Percentiles rank a stretch among this genome's conserved stretches.
Conservation (phyloP, 1,139 yeast genomes). For the Pichia kudriavzevii region DNA sequence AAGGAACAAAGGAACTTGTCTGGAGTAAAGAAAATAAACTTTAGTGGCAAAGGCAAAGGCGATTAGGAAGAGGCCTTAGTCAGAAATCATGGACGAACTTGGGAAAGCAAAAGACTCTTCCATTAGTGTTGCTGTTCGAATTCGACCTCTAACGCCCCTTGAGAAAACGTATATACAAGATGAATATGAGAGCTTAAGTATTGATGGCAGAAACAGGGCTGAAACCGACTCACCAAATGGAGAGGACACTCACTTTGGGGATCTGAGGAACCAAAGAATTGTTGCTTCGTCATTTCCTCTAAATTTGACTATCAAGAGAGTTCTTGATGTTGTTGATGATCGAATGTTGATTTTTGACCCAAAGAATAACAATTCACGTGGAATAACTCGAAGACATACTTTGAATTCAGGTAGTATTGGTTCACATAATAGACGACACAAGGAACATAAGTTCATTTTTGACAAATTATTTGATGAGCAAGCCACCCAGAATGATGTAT, state of each 20-base stretch:
- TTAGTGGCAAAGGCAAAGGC: no score
- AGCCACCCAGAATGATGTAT: constrained; percentile 62
- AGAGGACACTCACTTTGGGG: no score
- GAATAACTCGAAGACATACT: constrained; percentile 46
- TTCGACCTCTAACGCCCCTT: constrained; percentile 67
- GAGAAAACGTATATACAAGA: constrained; percentile 38
- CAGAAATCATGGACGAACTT: constrained; percentile 3
- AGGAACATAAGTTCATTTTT: constrained; percentile 78
- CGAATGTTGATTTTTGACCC: constrained; percentile 89
- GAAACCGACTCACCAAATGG: no score
- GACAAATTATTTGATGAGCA: constrained; percentile 67
- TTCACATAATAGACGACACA: constrained; percentile 40
- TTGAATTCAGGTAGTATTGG: constrained; percentile 4
- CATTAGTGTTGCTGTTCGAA: constrained; percentile 72
- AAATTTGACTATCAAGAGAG: constrained; percentile 42
- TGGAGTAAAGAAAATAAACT: no score
- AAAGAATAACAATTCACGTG: constrained; percentile 34
- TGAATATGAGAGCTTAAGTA: not conserved
- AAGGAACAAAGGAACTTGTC: no score
- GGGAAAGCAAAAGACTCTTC: constrained; percentile 49
- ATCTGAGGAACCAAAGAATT: no score
- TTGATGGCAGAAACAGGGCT: not conserved
- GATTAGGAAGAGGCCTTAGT: no score
- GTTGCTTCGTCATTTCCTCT: no score
- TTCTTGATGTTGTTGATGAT: constrained; percentile 80